phyloP scores from a whole-genome alignment of 169 alveolate genomes.

The Perkinsus marinus region DNA sequence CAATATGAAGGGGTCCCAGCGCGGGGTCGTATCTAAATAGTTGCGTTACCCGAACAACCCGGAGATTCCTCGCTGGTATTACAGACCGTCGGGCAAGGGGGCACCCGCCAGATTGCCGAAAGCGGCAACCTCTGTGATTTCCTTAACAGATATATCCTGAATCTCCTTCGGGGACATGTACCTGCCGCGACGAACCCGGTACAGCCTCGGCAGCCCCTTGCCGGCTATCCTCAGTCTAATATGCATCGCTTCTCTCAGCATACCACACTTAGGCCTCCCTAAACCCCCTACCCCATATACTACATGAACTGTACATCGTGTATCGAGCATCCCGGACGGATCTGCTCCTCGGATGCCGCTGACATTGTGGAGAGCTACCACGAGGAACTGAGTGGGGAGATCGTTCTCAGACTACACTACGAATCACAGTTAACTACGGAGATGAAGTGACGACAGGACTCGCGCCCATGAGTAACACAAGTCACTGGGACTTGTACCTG shows the following conservation, averaged over 20 bases:
- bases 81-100: neutral
- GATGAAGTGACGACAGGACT: too few relatives aligned
- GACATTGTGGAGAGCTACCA: neutral
- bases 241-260: too few relatives aligned
- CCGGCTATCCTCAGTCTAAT: too few relatives aligned
- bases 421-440: too few relatives aligned
- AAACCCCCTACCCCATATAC: neutral
- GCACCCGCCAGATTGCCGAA: neutral
- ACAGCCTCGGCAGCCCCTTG: too few relatives aligned
- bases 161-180: neutral
- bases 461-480: too few relatives aligned
- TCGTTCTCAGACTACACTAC: neutral
- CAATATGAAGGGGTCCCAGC: neutral
- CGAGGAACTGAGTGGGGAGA: neutral
- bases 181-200: neutral
- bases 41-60: neutral
- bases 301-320: neutral
- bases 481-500: too few relatives aligned
- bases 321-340: neutral
- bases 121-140: neutral
- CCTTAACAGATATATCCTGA: neutral
- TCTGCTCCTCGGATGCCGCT: neutral
- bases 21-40: neutral
- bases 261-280: too few relatives aligned
- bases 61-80: neutral